Evolutionary conservation across 192 early-diverging fungal species (phyloP).

Genomic region (Thamnidium elegans): DNA sequence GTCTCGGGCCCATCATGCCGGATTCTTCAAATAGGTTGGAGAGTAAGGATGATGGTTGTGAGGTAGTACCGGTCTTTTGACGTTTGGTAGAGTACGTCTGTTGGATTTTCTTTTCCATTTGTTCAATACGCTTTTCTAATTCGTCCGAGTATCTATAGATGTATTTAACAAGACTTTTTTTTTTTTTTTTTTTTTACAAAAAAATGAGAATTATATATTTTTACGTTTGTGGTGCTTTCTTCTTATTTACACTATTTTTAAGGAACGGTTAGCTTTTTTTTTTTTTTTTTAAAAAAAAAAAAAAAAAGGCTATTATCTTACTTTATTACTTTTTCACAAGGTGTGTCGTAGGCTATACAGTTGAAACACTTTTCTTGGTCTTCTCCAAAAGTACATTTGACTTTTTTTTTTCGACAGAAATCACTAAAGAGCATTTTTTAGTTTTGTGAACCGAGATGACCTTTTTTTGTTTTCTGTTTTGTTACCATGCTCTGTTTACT

Average conservation of each 20-base stretch:
- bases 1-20: neutral
- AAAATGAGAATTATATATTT: neutral
- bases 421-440: no score
- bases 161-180: slow-evolving; percentile 1
- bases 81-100: no score
- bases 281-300: neutral
- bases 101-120: slow-evolving; percentile 1
- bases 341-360: neutral
- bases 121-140: slow-evolving; percentile 9
- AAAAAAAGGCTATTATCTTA: no score
- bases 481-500: no score
- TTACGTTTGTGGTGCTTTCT: no score
- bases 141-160: neutral
- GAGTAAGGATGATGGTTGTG: neutral
- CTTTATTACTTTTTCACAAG: neutral
- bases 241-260: neutral
- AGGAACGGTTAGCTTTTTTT: no score
- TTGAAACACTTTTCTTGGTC: neutral
- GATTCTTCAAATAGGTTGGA: slow-evolving; percentile 10
- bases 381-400: neutral
- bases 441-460: no score
- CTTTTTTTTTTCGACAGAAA: no score
- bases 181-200: neutral
- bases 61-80: neutral
- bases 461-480: no score